A percentile compares a stretch with the other conserved stretches of the same genome.
These are phyloP conservation scores for Hyaloperonospora arabidopsidis DNA, from an alignment of 352 stramenopile genomes.

Conservation along the genomic window DNA sequence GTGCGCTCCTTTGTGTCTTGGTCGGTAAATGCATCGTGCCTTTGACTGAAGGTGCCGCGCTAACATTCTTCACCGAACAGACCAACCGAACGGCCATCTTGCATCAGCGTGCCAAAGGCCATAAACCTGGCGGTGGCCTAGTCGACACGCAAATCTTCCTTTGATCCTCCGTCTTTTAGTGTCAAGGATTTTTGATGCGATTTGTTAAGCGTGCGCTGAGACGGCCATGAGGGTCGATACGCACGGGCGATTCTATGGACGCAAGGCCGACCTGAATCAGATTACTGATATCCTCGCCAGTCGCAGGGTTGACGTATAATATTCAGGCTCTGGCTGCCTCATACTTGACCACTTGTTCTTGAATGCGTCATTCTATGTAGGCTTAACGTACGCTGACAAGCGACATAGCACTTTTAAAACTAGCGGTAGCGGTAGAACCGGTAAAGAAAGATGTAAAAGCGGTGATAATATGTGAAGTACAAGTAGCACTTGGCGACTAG, in stretches of 20 bases:
- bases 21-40: constrained; percentile 82
- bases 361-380: constrained; percentile 65
- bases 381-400: no score
- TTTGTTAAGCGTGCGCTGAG: constrained; percentile 71
- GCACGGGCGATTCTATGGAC: constrained; percentile 51
- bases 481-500: no score
- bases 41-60: constrained; percentile 84
- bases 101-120: constrained; percentile 80
- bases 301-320: constrained; percentile 44
- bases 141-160: constrained; percentile 56
- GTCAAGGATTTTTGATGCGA: constrained; percentile 65
- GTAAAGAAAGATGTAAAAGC: no score
- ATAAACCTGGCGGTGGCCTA: constrained; percentile 86
- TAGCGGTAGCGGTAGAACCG: no score
- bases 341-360: constrained; percentile 63
- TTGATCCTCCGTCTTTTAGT: constrained; percentile 20
- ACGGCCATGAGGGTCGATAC: constrained; percentile 55
- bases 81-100: constrained; percentile 75
- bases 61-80: constrained; percentile 84
- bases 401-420: no score
- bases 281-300: constrained; percentile 48
- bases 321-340: constrained; percentile 33
- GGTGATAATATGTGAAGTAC: no score
- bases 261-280: constrained; percentile 54
- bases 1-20: constrained; percentile 69